Evolutionary conservation across 768 basidiomycete species (phyloP).

Genomic region (Crucibulum laeve): DNA sequence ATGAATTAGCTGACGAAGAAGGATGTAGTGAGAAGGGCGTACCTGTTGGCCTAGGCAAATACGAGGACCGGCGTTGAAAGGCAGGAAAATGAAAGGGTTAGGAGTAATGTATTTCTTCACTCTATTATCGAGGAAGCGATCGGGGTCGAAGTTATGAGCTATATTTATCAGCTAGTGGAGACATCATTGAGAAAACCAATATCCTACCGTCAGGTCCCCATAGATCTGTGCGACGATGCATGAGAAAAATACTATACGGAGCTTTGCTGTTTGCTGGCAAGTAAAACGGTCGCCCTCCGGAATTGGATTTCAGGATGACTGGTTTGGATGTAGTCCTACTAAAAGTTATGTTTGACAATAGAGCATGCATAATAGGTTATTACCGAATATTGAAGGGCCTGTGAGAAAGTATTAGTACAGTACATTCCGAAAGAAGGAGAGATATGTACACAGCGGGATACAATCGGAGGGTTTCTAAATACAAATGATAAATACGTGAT

Average conservation of each 20-base stretch:
- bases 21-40: conserved; percentile 1
- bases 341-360: neutral
- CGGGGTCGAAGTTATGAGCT: conserved; percentile 64
- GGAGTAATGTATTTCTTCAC: conserved; percentile 49
- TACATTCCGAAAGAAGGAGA: neutral
- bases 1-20: neutral
- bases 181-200: neutral
- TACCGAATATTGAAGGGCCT: conserved; percentile 34
- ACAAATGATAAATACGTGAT: conserved; percentile 4
- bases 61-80: conserved; percentile 48
- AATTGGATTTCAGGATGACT: neutral
- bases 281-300: neutral
- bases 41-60: conserved; percentile 52
- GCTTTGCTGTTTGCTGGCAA: conserved; percentile 17
- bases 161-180: neutral
- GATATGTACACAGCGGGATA: conserved; percentile 45
- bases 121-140: conserved; percentile 62
- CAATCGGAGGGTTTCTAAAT: conserved; percentile 45
- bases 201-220: conserved; percentile 64
- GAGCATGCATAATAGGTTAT: neutral
- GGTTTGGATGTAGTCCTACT: neutral
- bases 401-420: neutral
- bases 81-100: conserved; percentile 55
- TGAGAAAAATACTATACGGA: conserved; percentile 45
- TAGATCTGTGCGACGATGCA: conserved; percentile 59